phyloP scores from a whole-genome alignment of 371 early-diverging fungal species.

The Lichtheimia hyalospora region DNA sequence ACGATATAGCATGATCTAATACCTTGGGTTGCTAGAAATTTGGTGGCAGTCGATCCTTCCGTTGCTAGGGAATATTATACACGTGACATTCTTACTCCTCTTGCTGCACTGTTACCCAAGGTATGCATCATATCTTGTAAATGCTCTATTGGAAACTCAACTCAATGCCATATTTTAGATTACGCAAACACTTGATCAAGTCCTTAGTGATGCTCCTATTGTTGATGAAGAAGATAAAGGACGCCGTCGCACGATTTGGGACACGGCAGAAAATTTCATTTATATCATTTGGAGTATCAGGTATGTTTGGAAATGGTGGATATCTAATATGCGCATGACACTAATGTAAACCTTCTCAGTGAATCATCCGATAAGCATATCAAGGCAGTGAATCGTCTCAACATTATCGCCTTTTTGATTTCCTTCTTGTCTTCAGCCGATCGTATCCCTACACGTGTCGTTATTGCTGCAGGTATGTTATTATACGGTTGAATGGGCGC shows the following conservation, averaged over 20 bases:
- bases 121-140: too few species aligned
- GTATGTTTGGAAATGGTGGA: constrained; percentile 14
- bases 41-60: constrained; percentile 60
- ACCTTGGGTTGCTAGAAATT: constrained; percentile 40
- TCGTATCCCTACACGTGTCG: constrained; percentile 62
- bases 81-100: constrained; percentile 65
- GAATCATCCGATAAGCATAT: constrained; percentile 70
- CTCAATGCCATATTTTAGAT: constrained; percentile 36
- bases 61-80: constrained; percentile 69
- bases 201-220: constrained; percentile 48
- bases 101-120: constrained; percentile 46
- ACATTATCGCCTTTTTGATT: constrained; percentile 65
- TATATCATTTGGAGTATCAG: constrained; percentile 66
- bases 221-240: constrained; percentile 49
- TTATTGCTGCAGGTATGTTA: constrained; percentile 63
- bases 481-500: neutral
- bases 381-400: constrained; percentile 64
- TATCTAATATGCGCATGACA: neutral
- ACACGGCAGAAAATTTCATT: constrained; percentile 73
- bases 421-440: constrained; percentile 65
- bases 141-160: too few species aligned
- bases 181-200: constrained; percentile 41
- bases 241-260: constrained; percentile 63
- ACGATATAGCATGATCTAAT: too few species aligned
- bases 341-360: constrained; percentile 22